Evolutionary conservation across 2,329 filamentous ascomycete species (phyloP).

Genomic region (Neoscytalidium dimidiatum): DNA sequence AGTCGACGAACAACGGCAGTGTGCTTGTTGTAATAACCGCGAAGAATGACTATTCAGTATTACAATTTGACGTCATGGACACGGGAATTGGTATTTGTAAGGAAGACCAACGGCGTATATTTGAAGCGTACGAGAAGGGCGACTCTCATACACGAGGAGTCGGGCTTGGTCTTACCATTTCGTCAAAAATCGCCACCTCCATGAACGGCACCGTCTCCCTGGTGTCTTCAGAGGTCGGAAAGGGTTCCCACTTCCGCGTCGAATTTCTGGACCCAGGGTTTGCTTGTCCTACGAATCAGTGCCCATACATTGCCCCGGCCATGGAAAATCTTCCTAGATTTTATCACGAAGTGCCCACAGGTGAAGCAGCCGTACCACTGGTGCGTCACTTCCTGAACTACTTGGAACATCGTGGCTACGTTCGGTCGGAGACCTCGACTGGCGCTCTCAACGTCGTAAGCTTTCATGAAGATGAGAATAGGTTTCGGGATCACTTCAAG

Average conservation of each 20-base stretch:
- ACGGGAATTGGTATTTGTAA: constrained; percentile 44
- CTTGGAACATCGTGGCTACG: constrained; percentile 22
- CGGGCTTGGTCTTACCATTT: constrained; percentile 47
- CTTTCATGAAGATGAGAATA: constrained; percentile 26
- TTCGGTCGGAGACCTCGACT: constrained; percentile 10
- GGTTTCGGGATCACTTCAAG: constrained; percentile 24
- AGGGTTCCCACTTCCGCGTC: constrained; percentile 46
- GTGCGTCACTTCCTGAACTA: constrained; percentile 24
- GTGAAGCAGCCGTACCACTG: neutral
- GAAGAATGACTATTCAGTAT: constrained; percentile 32
- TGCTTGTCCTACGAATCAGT: constrained; percentile 20
- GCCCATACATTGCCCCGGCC: neutral
- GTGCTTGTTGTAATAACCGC: constrained; percentile 39
- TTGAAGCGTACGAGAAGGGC: constrained; percentile 48
- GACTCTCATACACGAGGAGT: constrained; percentile 41
- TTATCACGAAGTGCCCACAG: constrained; percentile 19
- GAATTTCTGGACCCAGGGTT: constrained; percentile 32
- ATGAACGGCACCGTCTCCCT: constrained; percentile 43
- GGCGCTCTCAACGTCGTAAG: constrained; percentile 30
- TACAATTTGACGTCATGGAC: constrained; percentile 45
- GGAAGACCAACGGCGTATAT: constrained; percentile 42
- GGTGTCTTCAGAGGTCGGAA: constrained; percentile 36
- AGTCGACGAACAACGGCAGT: constrained; percentile 40
- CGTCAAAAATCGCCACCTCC: constrained; percentile 43
- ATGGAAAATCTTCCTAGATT: constrained; percentile 22